Evolutionary conservation across 1,284 basidiomycete species (phyloP).

Genomic region (Ganoderma resinaceum): DNA sequence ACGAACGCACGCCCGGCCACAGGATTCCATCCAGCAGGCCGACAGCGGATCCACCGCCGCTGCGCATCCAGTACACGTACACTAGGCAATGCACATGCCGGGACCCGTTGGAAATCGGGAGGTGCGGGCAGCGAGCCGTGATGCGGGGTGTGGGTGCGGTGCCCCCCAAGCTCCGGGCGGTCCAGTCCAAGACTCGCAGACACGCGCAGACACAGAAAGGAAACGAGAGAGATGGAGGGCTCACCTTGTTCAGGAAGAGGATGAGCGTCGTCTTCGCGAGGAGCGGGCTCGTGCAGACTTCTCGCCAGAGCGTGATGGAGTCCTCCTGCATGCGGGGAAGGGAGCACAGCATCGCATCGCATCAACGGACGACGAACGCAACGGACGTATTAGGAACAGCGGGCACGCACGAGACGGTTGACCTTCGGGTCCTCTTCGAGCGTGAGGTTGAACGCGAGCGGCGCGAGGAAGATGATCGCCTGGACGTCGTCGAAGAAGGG

Average conservation of each 20-base stretch:
- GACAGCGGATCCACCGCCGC: neutral
- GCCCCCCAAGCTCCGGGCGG: neutral
- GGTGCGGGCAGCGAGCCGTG: neutral
- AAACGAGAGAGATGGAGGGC: slow-evolving; percentile 6
- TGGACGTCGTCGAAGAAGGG: slow-evolving; percentile 65
- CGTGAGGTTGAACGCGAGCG: slow-evolving; percentile 63
- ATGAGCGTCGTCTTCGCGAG: slow-evolving; percentile 63
- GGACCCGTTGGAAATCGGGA: neutral
- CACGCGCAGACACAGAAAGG: neutral
- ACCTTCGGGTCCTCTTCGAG: slow-evolving; percentile 66
- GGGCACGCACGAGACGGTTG: slow-evolving; percentile 54
- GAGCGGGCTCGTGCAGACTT: slow-evolving; percentile 61
- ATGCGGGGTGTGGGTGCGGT: neutral
- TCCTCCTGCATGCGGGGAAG: slow-evolving; percentile 47
- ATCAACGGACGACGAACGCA: neutral
- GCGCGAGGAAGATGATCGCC: slow-evolving; percentile 61
- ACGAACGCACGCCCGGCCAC: slow-evolving; percentile 3
- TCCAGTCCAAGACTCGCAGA: neutral
- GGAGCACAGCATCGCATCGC: neutral
- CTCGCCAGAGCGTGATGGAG: slow-evolving; percentile 64
- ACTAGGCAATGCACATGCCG: neutral
- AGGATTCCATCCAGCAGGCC: neutral
- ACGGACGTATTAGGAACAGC: neutral
- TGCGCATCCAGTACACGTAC: neutral
- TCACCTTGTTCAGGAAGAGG: slow-evolving; percentile 72